Percentiles rank a stretch among this genome's conserved stretches.
These are phyloP conservation scores for Blastomyces emzantsi DNA, from an alignment of 2,329 filamentous ascomycete genomes.

Conservation along the genomic window DNA sequence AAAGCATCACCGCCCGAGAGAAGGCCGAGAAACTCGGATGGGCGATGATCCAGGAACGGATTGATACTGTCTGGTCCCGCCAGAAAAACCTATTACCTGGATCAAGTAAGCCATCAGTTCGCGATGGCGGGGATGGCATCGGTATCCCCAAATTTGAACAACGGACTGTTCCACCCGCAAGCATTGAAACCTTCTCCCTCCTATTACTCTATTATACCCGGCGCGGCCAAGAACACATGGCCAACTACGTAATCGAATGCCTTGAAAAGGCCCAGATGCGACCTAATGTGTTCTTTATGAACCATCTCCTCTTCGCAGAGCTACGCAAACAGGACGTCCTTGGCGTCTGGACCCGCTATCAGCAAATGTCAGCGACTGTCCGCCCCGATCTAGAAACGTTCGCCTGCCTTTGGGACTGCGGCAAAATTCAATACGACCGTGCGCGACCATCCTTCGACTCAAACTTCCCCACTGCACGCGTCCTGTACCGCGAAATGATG, in stretches of 20 bases:
- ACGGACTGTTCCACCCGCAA: slow-evolving; percentile 49
- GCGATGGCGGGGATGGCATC: slow-evolving; percentile 19
- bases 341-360: slow-evolving; percentile 50
- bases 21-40: slow-evolving; percentile 62
- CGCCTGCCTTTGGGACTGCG: slow-evolving; percentile 54
- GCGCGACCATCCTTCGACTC: slow-evolving; percentile 39
- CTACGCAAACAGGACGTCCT: slow-evolving; percentile 50
- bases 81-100: slow-evolving; percentile 16
- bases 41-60: slow-evolving; percentile 64
- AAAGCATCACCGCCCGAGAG: slow-evolving; percentile 44
- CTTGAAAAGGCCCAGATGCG: slow-evolving; percentile 56
- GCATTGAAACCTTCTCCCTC: slow-evolving; percentile 67
- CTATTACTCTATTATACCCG: slow-evolving; percentile 63
- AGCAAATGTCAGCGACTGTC: slow-evolving; percentile 45
- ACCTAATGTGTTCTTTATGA: slow-evolving; percentile 67
- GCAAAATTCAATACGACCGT: slow-evolving; percentile 41
- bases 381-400: slow-evolving; percentile 61
- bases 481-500: slow-evolving; percentile 43
- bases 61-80: slow-evolving; percentile 49
- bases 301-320: slow-evolving; percentile 62
- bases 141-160: slow-evolving; percentile 33
- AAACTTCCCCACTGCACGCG: slow-evolving; percentile 38
- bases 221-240: slow-evolving; percentile 48
- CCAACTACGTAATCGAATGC: slow-evolving; percentile 53
- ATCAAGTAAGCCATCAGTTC: slow-evolving; percentile 24